These are phyloP conservation scores for Tribonema minus DNA, from an alignment of 108 stramenopile species.

Conservation along the genomic window DNA sequence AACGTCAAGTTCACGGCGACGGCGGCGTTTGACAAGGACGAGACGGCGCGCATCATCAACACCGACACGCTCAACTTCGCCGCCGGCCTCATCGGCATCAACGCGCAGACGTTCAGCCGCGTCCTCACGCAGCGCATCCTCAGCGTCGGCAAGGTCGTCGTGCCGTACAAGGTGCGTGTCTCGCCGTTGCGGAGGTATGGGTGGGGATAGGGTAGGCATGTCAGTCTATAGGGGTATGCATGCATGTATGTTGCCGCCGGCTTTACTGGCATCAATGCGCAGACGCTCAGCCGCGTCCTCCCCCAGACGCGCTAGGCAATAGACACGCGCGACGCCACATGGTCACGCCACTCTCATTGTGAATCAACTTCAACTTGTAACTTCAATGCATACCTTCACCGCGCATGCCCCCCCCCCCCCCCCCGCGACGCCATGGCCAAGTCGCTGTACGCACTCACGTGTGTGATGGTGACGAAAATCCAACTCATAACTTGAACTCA, in stretches of 20 bases:
- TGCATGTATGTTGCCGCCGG: slow-evolving; percentile 63
- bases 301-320: no score
- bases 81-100: slow-evolving; percentile 68
- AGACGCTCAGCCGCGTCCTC: slow-evolving; percentile 46
- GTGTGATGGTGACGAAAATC: not conserved
- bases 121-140: slow-evolving; percentile 66
- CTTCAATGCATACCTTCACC: no score
- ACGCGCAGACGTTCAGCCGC: slow-evolving; percentile 5
- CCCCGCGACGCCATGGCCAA: slow-evolving; percentile 65
- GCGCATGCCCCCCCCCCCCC: no score
- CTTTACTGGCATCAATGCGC: slow-evolving; percentile 65
- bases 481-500: not conserved
- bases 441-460: slow-evolving; percentile 19
- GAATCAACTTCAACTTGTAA: no score
- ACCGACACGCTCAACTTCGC: slow-evolving; percentile 59
- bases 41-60: not conserved
- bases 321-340: no score
- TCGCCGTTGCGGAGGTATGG: no score
- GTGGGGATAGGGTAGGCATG: no score
- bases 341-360: no score
- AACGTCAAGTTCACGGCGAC: slow-evolving; percentile 29
- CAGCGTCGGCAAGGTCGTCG: slow-evolving; percentile 39
- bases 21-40: slow-evolving; percentile 4
- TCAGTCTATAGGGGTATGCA: no score
- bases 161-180: slow-evolving; percentile 52